Percentiles rank a stretch among this genome's conserved stretches.
phyloP scores from a whole-genome alignment of 495 filamentous ascomycete species.

The Platismatia glauca region DNA sequence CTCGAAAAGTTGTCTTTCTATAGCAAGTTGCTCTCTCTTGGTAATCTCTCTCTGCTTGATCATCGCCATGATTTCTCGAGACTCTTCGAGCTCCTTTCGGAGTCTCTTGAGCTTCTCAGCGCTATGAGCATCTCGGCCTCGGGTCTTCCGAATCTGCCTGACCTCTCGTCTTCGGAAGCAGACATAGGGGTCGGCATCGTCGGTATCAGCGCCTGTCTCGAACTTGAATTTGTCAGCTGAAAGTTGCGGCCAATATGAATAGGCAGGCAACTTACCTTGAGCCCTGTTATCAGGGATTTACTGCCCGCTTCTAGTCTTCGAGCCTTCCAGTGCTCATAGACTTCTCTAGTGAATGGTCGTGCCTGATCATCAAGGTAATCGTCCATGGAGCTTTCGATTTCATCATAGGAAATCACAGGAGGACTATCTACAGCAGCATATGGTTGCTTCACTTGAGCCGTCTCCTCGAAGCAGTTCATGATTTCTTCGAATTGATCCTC shows the following conservation, averaged over 20 bases:
- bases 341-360: slow-evolving; percentile 66
- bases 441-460: slow-evolving; percentile 68
- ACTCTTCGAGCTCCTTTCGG: slow-evolving; percentile 85
- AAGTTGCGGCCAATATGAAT: background rate
- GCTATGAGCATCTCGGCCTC: slow-evolving; percentile 85
- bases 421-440: slow-evolving; percentile 79
- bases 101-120: slow-evolving; percentile 89
- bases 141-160: slow-evolving; percentile 87
- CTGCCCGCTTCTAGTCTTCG: slow-evolving; percentile 57
- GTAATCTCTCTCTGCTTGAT: slow-evolving; percentile 69
- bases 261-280: slow-evolving; percentile 49
- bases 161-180: slow-evolving; percentile 96
- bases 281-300: slow-evolving; percentile 55
- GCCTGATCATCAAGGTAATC: slow-evolving; percentile 57
- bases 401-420: slow-evolving; percentile 68
- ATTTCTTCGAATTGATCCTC: slow-evolving; percentile 88
- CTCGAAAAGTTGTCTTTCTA: slow-evolving; percentile 70
- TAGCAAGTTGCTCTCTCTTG: slow-evolving; percentile 64
- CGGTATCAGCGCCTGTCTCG: slow-evolving; percentile 83
- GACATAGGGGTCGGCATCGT: slow-evolving; percentile 94
- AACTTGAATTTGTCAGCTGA: slow-evolving; percentile 48
- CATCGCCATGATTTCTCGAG: slow-evolving; percentile 66
- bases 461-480: slow-evolving; percentile 92
- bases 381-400: slow-evolving; percentile 70
- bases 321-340: slow-evolving; percentile 87